Evolutionary conservation across 495 filamentous ascomycete species (phyloP).

Genomic region (Aspergillus indologenus): DNA sequence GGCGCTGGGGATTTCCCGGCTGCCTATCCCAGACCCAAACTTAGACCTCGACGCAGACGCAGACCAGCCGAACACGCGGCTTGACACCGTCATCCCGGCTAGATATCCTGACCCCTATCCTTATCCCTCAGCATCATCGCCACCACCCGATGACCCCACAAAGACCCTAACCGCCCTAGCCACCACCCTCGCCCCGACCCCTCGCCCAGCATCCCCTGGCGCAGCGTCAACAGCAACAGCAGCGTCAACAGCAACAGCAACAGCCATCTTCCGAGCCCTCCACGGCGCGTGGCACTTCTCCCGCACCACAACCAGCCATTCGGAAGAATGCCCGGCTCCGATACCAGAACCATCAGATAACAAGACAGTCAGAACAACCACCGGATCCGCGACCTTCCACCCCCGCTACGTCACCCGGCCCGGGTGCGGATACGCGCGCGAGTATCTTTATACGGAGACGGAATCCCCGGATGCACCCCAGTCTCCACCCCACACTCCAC

Average conservation of each 20-base stretch:
- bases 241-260: slow-evolving; percentile 17
- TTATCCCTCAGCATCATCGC: too few species aligned
- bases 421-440: slow-evolving; percentile 24
- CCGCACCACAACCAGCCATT: slow-evolving; percentile 18
- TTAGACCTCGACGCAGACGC: too few species aligned
- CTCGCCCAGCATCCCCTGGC: too few species aligned
- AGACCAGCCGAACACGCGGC: too few species aligned
- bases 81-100: slow-evolving; percentile 36
- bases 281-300: slow-evolving; percentile 69
- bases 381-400: slow-evolving; percentile 42
- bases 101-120: slow-evolving; percentile 22
- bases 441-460: slow-evolving; percentile 32
- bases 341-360: too few species aligned
- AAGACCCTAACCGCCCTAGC: not conserved
- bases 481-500: too few species aligned
- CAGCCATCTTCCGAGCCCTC: slow-evolving; percentile 66
- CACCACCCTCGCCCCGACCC: slow-evolving; percentile 17
- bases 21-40: too few species aligned
- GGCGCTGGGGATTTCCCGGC: slow-evolving; percentile 41
- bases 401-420: slow-evolving; percentile 45
- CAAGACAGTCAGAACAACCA: not conserved
- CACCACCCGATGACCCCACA: not conserved
- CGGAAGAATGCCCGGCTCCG: too few species aligned
- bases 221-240: too few species aligned
- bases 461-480: not conserved